These are phyloP conservation scores for Corymbia citriodora DNA, from an alignment of 441 rosid species.

Conservation along the genomic window DNA sequence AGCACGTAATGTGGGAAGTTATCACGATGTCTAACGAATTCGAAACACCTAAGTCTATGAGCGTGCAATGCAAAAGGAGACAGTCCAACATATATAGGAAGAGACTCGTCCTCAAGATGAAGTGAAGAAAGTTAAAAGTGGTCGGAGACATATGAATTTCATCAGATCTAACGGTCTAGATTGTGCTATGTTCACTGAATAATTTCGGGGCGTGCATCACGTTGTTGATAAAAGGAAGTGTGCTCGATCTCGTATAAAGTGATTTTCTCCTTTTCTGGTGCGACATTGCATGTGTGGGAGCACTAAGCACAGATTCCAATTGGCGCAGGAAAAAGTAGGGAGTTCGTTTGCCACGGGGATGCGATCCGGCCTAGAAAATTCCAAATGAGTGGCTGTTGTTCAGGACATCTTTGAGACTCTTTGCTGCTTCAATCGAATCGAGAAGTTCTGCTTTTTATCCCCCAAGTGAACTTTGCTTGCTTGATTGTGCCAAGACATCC, in stretches of 20 bases:
- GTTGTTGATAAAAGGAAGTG: not conserved
- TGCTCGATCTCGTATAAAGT: not conserved
- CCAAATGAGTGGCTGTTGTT: not conserved
- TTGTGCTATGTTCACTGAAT: accelerated
- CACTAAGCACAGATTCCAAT: not conserved
- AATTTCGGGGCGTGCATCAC: not conserved
- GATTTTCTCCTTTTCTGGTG: not conserved
- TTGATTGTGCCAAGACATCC: not conserved
- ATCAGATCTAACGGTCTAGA: not conserved
- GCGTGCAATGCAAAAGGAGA: not conserved
- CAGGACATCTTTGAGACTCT: not conserved
- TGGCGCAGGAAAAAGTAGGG: not conserved
- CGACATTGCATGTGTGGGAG: not conserved
- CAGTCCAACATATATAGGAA: not conserved
- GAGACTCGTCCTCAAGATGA: not conserved
- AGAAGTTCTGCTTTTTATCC: not conserved
- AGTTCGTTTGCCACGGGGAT: not conserved
- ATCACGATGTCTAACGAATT: not conserved
- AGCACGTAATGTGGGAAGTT: not conserved
- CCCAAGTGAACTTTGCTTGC: not conserved
- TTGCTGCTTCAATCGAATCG: not conserved
- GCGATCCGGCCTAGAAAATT: not conserved
- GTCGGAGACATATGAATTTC: not conserved
- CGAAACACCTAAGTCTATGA: not conserved
- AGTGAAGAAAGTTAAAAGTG: not conserved